Evolutionary conservation across 169 alveolate genomes (phyloP).

Genomic region (Cystoisospora suis): DNA sequence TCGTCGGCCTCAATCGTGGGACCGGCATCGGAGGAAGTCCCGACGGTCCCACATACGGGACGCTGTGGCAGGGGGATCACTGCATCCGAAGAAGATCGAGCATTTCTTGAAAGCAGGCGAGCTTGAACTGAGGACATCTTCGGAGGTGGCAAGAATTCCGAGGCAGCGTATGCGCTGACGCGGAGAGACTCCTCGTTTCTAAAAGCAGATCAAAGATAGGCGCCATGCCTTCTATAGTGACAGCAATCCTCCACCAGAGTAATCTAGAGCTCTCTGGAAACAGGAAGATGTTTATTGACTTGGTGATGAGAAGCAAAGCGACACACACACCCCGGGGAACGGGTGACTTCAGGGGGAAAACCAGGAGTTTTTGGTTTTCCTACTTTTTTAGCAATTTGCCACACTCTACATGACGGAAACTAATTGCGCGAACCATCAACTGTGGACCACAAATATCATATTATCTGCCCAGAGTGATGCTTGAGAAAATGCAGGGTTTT

Average conservation of each 20-base stretch:
- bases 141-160: background rate
- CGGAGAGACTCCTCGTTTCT: conserved; percentile 25
- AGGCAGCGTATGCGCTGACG: background rate
- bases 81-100: background rate
- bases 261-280: background rate
- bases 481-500: too few relatives aligned
- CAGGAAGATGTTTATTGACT: background rate
- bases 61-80: background rate
- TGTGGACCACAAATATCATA: too few relatives aligned
- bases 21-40: background rate
- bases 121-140: background rate
- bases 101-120: background rate
- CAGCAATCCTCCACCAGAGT: background rate
- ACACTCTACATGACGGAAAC: too few relatives aligned
- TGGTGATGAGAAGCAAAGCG: background rate
- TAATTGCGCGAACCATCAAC: too few relatives aligned
- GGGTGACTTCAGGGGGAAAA: too few relatives aligned
- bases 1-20: background rate
- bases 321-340: too few relatives aligned
- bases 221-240: background rate
- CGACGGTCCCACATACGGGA: background rate
- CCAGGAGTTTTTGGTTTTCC: too few relatives aligned
- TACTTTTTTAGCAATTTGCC: too few relatives aligned
- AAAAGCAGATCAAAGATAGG: background rate
- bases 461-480: too few relatives aligned